Conservation (phyloP, 495 filamentous ascomycete species). For the Cenococcum geophilum region DNA sequence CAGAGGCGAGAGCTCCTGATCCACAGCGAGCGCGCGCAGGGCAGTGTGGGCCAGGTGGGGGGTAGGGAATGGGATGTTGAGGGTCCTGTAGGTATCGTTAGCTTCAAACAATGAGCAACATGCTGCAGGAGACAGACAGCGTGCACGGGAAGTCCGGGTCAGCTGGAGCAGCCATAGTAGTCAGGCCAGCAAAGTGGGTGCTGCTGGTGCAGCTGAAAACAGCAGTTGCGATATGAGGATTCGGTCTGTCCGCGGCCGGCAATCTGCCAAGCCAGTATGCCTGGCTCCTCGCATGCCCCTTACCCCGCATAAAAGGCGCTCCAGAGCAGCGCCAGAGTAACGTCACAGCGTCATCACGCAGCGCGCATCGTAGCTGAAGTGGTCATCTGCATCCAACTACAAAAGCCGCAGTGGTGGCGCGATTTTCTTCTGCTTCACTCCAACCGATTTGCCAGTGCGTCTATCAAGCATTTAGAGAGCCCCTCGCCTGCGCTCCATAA, state of each 20-base stretch:
- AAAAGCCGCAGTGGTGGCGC: too few species aligned
- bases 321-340: neutral
- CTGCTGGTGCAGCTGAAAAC: neutral
- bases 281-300: neutral
- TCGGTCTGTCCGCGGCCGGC: neutral
- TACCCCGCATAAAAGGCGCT: too few species aligned
- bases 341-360: constrained; percentile 15
- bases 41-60: constrained; percentile 72
- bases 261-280: neutral
- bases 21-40: constrained; percentile 69
- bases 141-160: constrained; percentile 63
- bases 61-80: constrained; percentile 79
- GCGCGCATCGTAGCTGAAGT: neutral
- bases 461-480: too few species aligned
- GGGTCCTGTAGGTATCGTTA: constrained; percentile 47
- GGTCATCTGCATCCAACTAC: too few species aligned
- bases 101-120: constrained; percentile 5
- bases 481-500: too few species aligned
- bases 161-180: neutral
- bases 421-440: too few species aligned
- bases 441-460: too few species aligned
- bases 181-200: neutral
- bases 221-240: neutral
- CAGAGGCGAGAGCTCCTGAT: constrained; percentile 77
- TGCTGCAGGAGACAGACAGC: constrained; percentile 45